A percentile compares a stretch with the other conserved stretches of the same genome.
Conservation (phyloP, 257 asterid genomes). For the Apocynum venetum region DNA sequence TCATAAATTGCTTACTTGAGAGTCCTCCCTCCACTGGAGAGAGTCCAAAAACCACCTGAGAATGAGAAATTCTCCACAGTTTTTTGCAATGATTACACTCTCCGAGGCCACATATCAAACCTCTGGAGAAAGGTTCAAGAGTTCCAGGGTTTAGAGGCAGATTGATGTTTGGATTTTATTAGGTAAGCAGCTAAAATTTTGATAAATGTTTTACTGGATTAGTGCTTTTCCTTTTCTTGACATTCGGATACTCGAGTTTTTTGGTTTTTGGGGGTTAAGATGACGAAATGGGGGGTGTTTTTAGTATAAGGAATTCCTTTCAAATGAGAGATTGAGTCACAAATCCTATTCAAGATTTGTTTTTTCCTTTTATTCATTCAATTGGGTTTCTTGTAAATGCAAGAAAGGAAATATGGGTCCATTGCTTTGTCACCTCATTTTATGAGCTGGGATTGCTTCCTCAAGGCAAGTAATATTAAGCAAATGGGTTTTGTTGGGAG, state of each 20-base stretch:
- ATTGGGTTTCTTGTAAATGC: conserved; percentile 32
- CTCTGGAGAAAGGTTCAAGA: background rate
- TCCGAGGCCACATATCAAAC: background rate
- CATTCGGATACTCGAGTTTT: background rate
- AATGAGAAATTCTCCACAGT: background rate
- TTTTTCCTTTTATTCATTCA: conserved; percentile 11
- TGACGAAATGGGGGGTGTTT: background rate
- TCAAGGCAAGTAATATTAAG: conserved; percentile 6
- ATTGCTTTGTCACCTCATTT: conserved; percentile 24
- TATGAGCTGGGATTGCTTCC: conserved; percentile 22
- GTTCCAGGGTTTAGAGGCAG: background rate
- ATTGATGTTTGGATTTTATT: conserved; percentile 6
- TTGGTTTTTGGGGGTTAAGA: background rate
- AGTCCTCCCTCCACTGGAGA: background rate
- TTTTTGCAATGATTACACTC: background rate
- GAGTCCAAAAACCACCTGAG: background rate
- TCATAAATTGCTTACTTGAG: background rate
- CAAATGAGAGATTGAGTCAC: background rate
- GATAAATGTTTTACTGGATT: background rate
- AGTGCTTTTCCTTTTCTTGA: background rate
- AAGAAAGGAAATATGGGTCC: conserved; percentile 23
- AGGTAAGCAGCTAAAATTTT: conserved; percentile 23
- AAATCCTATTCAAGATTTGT: conserved; percentile 18
- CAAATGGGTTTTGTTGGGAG: conserved; percentile 15
- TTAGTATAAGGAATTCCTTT: background rate